A percentile compares a stretch with the other conserved stretches of the same genome.
phyloP scores from a whole-genome alignment of 208 protist species.

The Wallacemonas sp. region DNA sequence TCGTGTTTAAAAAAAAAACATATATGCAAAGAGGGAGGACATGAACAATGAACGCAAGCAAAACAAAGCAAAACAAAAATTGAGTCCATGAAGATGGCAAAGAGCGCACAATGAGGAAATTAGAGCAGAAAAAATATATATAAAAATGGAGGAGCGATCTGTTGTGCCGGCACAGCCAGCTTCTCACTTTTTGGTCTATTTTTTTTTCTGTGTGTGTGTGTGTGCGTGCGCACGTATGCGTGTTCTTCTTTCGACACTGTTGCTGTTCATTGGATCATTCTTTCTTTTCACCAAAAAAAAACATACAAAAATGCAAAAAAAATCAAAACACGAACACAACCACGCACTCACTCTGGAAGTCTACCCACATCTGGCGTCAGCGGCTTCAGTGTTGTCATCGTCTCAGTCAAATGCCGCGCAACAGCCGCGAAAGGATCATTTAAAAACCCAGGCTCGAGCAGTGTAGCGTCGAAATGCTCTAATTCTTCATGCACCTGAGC shows the following conservation, averaged over 20 bases:
- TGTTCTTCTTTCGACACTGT: too few species aligned
- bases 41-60: too few species aligned
- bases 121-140: neutral
- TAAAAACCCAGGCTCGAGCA: slow-evolving; percentile 43
- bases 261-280: neutral
- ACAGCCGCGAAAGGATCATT: slow-evolving; percentile 64
- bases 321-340: neutral
- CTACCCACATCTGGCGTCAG: slow-evolving; percentile 74
- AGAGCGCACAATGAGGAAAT: too few species aligned
- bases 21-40: too few species aligned
- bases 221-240: too few species aligned
- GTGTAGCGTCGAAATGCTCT: slow-evolving; percentile 52
- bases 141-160: too few species aligned
- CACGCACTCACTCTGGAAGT: slow-evolving; percentile 9
- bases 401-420: slow-evolving; percentile 48
- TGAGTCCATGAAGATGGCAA: too few species aligned
- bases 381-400: slow-evolving; percentile 69
- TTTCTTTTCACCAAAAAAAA: slow-evolving; percentile 1
- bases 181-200: neutral
- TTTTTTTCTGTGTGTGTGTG: neutral
- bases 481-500: slow-evolving; percentile 51
- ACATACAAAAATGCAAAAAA: neutral
- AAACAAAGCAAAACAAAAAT: too few species aligned
- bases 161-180: neutral
- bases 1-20: too few species aligned